Evolutionary conservation across 2,329 filamentous ascomycete genomes (phyloP).

Genomic region (Arachnomyces sp.): DNA sequence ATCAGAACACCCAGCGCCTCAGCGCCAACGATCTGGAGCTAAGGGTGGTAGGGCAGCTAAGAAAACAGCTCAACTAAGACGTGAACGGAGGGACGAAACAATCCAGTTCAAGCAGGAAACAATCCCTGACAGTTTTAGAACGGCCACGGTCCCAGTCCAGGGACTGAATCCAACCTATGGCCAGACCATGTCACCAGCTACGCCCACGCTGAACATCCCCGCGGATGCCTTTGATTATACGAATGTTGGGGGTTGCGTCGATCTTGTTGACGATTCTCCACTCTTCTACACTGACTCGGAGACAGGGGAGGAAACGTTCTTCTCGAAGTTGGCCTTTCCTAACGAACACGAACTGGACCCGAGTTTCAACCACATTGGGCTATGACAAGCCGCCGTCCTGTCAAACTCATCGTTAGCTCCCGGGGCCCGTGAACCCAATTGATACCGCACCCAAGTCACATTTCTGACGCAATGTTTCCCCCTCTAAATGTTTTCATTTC

Average conservation of each 20-base stretch:
- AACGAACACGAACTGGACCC: constrained; percentile 7
- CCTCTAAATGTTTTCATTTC: too few relatives aligned
- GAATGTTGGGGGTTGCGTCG: constrained; percentile 22
- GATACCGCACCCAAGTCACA: too few relatives aligned
- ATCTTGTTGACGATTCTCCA: constrained; percentile 17
- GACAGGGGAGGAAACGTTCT: constrained; percentile 9
- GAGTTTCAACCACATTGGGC: constrained; percentile 8
- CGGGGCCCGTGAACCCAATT: too few relatives aligned
- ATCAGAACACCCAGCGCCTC: constrained; percentile 30
- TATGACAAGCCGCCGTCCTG: too few relatives aligned
- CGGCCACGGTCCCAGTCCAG: constrained; percentile 1
- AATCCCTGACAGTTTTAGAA: constrained; percentile 2
- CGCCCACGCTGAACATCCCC: constrained; percentile 12
- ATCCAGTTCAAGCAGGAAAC: background rate
- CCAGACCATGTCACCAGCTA: constrained; percentile 7
- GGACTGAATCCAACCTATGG: constrained; percentile 3
- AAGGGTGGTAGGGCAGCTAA: constrained; percentile 34
- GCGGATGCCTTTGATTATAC: constrained; percentile 16
- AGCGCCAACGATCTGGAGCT: constrained; percentile 34
- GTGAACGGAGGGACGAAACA: constrained; percentile 16
- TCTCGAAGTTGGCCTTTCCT: constrained; percentile 6
- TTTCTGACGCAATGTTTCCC: too few relatives aligned
- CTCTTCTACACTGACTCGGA: constrained; percentile 23
- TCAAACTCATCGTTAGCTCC: too few relatives aligned
- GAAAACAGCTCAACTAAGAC: constrained; percentile 24